Evolutionary conservation across 331 rosid species (phyloP), one percentile per base, ranked within the genome.

Genomic region (Phaseolus coccineus): DNA sequence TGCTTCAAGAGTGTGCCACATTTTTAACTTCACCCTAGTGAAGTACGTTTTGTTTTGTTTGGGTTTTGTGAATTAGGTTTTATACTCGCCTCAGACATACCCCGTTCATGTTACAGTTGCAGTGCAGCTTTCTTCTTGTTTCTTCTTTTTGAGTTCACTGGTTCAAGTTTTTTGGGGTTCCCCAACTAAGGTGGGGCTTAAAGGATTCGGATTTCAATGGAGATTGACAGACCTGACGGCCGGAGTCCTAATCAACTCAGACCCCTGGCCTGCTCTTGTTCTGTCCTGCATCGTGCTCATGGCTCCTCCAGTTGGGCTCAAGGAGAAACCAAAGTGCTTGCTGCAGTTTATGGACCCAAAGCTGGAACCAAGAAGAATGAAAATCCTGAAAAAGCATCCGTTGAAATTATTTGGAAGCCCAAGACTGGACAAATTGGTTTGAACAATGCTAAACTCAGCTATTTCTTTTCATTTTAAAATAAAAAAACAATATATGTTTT

Each of bases 281-380:
- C 87, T 71, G 69, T 91, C 30, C 94, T 91, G 62, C 88, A 92
- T 71, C 91, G 97, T 3, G 91, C 98, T 47, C 97, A 94, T 78
- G 98, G 97, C 84, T 94, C 98, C 5, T 92, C 97, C 53, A 88
- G 87, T 71, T 94, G 98, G 98, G 50, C 89, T 73, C 98, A 94
- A 84, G 97, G 98, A 40, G 95, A 91, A 5, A 93, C 98, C 53
- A 93, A 93, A 82, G 91, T 93, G 71, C 86, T 93, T 52, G 95
- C 94, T 40, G 97, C 94, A 3, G 93, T 93, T 72, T 91, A 91
- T 48, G 97, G 97, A 28, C 91, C 96, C 46, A 93, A 90, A 82
- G 93, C 94, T 0, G 97, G 98, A 67, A 89, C 92, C 12, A 91
- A 84, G 89, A 93, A 91, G 91, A 90, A 90, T 39, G 98, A 93